Conservation (phyloP, 106 monocot genomes). For the Dendrobium officinale region DNA sequence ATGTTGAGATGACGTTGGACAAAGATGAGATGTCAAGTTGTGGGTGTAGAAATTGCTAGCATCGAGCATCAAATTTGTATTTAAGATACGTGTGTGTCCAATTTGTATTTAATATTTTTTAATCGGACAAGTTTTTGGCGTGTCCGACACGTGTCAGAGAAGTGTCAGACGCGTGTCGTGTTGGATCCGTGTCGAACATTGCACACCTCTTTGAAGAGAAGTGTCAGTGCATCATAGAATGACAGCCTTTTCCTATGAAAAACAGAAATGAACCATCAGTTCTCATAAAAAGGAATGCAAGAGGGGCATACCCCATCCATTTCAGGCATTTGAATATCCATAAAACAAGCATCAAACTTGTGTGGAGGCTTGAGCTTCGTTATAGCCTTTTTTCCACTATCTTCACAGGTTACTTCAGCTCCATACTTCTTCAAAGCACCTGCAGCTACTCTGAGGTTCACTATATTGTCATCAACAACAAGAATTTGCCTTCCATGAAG, state of each 20-base stretch:
- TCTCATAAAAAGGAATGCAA: background rate
- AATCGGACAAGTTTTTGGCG: too few relatives aligned
- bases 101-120: too few relatives aligned
- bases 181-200: too few relatives aligned
- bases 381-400: conserved; percentile 68
- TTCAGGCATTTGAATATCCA: conserved; percentile 93
- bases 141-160: too few relatives aligned
- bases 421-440: conserved; percentile 86
- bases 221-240: background rate
- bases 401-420: conserved; percentile 67
- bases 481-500: conserved; percentile 59
- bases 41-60: too few relatives aligned
- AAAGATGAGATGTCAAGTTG: too few relatives aligned
- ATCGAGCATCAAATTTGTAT: too few relatives aligned
- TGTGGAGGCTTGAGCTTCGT: conserved; percentile 64
- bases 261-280: background rate
- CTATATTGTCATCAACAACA: conserved; percentile 79
- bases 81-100: too few relatives aligned
- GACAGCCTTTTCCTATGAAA: background rate
- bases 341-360: conserved; percentile 77
- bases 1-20: too few relatives aligned
- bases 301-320: conserved; percentile 59
- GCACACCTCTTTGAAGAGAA: too few relatives aligned
- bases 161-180: too few relatives aligned
- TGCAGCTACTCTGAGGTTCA: conserved; percentile 79